These are phyloP conservation scores for Skeletonema menzelii DNA, from an alignment of 108 stramenopile species.

Conservation along the genomic window DNA sequence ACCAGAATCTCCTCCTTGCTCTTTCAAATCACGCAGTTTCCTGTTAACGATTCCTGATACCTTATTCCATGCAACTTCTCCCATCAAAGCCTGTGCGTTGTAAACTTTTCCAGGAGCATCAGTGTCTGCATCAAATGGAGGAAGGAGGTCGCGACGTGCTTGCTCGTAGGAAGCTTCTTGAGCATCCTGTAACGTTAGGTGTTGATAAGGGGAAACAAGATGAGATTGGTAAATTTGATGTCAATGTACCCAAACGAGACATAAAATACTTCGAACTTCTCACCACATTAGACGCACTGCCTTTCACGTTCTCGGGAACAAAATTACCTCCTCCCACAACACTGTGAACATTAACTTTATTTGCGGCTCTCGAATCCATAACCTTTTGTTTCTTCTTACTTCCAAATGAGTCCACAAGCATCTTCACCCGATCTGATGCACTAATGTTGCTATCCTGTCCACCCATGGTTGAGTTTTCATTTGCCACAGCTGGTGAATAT, in stretches of 20 bases:
- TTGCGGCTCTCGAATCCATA: conserved; percentile 72
- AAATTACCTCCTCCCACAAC: conserved; percentile 75
- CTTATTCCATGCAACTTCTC: conserved; percentile 52
- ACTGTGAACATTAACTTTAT: conserved; percentile 74
- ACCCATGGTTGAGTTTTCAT: conserved; percentile 12
- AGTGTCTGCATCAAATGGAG: conserved; percentile 66
- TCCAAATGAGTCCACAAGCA: conserved; percentile 81
- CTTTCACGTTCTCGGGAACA: conserved; percentile 53
- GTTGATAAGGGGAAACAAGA: background rate
- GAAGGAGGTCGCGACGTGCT: conserved; percentile 64
- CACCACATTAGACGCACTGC: conserved; percentile 26
- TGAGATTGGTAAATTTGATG: background rate
- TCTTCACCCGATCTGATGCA: conserved; percentile 33
- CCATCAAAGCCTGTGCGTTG: conserved; percentile 59
- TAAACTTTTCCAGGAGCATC: conserved; percentile 61
- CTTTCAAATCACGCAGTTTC: conserved; percentile 40
- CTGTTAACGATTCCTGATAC: conserved; percentile 68
- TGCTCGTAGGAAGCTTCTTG: conserved; percentile 55
- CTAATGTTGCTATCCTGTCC: conserved; percentile 4
- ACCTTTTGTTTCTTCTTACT: conserved; percentile 81
- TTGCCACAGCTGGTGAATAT: conserved; percentile 37
- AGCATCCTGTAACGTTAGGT: conserved; percentile 26
- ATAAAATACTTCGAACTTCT: background rate
- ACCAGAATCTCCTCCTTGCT: conserved; percentile 22
- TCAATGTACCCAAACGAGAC: background rate